A percentile compares a stretch with the other conserved stretches of the same genome.
These are phyloP conservation scores for Mariannaea elegans DNA, from an alignment of 2,329 filamentous ascomycete species.

Conservation along the genomic window DNA sequence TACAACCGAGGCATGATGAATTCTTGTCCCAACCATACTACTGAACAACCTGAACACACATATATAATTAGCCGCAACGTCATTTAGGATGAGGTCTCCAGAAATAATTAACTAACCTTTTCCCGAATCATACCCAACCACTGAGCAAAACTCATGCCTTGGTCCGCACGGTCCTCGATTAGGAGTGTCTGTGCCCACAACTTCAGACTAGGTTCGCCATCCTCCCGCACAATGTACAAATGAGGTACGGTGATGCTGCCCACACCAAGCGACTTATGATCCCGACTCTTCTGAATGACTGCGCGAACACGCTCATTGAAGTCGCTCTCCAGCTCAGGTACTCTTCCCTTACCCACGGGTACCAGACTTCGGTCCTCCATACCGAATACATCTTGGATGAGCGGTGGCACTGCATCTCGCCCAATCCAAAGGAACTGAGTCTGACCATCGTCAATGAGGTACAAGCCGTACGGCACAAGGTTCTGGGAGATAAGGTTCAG, in stretches of 20 bases:
- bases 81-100: background rate
- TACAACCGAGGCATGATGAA: conserved; percentile 28
- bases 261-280: conserved; percentile 85
- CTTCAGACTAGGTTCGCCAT: conserved; percentile 93
- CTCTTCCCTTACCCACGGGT: conserved; percentile 87
- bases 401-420: conserved; percentile 88
- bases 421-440: conserved; percentile 98
- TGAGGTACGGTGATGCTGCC: conserved; percentile 94
- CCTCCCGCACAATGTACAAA: conserved; percentile 92
- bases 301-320: conserved; percentile 95
- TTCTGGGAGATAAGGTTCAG: conserved; percentile 89
- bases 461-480: conserved; percentile 88
- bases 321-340: conserved; percentile 92
- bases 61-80: conserved; percentile 23
- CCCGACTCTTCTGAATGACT: conserved; percentile 90
- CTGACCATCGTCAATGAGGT: conserved; percentile 96
- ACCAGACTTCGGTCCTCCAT: conserved; percentile 83
- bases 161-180: conserved; percentile 93
- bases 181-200: conserved; percentile 97
- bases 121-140: conserved; percentile 93
- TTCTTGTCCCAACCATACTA: conserved; percentile 31
- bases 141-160: conserved; percentile 90
- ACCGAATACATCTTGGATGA: conserved; percentile 90
- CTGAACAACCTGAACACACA: conserved; percentile 46
- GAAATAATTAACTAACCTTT: conserved; percentile 71